Evolutionary conservation across 2,329 filamentous ascomycete genomes (phyloP).

Genomic region (Diaporthe nobilis): DNA sequence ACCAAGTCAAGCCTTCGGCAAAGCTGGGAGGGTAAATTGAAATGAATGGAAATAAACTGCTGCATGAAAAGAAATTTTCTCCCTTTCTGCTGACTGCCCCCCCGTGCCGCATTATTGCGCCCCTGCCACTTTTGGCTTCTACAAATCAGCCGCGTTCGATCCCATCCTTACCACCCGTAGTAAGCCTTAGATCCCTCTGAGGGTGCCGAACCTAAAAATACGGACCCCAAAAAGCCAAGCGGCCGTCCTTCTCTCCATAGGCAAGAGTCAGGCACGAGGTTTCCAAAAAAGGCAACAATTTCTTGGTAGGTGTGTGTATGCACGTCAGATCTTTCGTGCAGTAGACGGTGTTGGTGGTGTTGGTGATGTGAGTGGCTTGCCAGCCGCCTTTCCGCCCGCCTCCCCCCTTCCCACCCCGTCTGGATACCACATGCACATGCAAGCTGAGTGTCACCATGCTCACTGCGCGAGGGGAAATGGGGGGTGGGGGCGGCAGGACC

Average conservation of each 20-base stretch:
- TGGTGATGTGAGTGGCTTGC: slow-evolving; percentile 19
- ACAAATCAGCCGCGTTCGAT: background rate
- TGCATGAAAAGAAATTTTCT: background rate
- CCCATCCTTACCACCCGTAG: slow-evolving; percentile 3
- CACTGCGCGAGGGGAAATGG: background rate
- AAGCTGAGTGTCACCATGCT: background rate
- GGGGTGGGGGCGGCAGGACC: background rate
- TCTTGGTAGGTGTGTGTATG: background rate
- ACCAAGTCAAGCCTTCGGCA: background rate
- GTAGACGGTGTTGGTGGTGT: background rate
- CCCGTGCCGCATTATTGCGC: slow-evolving; percentile 3
- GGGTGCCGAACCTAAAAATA: slow-evolving; percentile 26
- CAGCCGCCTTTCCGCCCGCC: background rate
- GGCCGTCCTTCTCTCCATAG: background rate
- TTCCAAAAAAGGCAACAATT: slow-evolving; percentile 17
- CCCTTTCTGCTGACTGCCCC: background rate
- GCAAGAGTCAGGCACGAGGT: background rate
- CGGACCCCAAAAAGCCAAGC: background rate
- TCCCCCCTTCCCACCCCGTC: too few species aligned
- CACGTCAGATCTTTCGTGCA: background rate
- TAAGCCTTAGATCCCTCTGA: slow-evolving; percentile 12
- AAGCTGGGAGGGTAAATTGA: background rate
- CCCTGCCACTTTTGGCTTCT: background rate
- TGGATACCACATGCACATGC: background rate
- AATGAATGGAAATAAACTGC: background rate